Conservation (phyloP, 2,329 filamentous ascomycete genomes). For the Fusarium drepaniforme region DNA sequence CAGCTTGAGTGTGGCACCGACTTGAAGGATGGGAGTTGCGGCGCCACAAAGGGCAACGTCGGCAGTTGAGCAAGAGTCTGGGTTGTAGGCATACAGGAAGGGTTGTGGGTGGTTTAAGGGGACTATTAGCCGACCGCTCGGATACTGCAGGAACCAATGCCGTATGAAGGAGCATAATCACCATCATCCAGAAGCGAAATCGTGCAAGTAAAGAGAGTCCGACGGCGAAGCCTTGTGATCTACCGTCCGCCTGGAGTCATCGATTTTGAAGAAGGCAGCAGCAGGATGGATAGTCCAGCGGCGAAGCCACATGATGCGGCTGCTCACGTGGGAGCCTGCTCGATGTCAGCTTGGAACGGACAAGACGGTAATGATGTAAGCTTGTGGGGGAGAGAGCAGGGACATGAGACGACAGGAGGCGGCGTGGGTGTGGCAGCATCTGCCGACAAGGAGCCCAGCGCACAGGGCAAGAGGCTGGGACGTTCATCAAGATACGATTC, state of each 20-base stretch:
- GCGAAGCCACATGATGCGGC: neutral
- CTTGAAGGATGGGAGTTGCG: neutral
- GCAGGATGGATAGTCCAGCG: neutral
- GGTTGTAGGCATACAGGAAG: neutral
- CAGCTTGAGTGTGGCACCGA: neutral
- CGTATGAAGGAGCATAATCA: neutral
- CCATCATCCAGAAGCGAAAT: neutral
- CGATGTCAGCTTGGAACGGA: neutral
- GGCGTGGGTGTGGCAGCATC: neutral
- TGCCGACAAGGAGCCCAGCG: no score
- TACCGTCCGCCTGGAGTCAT: neutral
- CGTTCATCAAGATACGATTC: neutral
- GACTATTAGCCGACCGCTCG: neutral
- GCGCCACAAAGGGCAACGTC: neutral
- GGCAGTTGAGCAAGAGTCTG: neutral
- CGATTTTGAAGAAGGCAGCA: neutral
- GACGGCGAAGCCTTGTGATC: neutral
- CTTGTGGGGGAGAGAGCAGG: neutral
- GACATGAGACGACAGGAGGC: neutral
- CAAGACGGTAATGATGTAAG: neutral
- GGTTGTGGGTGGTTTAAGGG: neutral
- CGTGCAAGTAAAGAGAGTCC: neutral
- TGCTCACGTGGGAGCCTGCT: neutral
- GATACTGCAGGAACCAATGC: neutral
- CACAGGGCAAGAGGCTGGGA: neutral